These are phyloP conservation scores for Diddensiella transvaalensis DNA, from an alignment of 805 yeast genomes.

Conservation along the genomic window DNA sequence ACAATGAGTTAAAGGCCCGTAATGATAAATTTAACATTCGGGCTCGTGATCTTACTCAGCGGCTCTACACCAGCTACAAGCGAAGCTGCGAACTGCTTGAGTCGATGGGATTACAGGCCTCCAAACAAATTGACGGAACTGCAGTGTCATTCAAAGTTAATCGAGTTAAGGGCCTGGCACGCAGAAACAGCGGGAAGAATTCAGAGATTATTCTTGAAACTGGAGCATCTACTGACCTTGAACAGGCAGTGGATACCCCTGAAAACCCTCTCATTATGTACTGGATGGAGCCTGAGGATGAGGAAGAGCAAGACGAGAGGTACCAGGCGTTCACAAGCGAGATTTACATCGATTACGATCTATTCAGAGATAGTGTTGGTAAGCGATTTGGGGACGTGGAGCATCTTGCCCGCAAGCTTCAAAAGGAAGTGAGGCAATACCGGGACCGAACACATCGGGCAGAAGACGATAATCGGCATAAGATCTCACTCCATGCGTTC, in stretches of 20 bases:
- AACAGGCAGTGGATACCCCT: not conserved
- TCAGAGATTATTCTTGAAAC: conserved; percentile 1
- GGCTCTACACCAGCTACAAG: conserved; percentile 33
- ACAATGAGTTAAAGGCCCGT: conserved; percentile 3
- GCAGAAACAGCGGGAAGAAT: conserved; percentile 10
- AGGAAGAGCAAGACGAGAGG: conserved; percentile 24
- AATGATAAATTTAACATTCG: conserved; percentile 33
- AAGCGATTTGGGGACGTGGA: conserved; percentile 88
- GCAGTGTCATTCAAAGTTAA: conserved; percentile 41
- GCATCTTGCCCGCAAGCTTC: conserved; percentile 76
- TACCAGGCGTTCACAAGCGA: conserved; percentile 27
- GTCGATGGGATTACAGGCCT: conserved; percentile 69
- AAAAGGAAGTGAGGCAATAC: conserved; percentile 60
- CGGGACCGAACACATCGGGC: conserved; percentile 34
- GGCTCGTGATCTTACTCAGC: conserved; percentile 43
- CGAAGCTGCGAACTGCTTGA: conserved; percentile 59
- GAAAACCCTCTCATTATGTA: conserved; percentile 30
- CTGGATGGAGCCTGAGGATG: conserved; percentile 46
- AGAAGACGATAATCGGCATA: conserved; percentile 39
- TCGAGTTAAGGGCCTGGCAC: conserved; percentile 68
- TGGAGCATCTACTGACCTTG: conserved; percentile 6
- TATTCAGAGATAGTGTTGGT: conserved; percentile 46
- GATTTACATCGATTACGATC: conserved; percentile 38
- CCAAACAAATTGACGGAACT: conserved; percentile 40
- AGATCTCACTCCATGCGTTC: conserved; percentile 66